phyloP scores from a whole-genome alignment of 371 early-diverging fungal species.

The Coemansia sp. region DNA sequence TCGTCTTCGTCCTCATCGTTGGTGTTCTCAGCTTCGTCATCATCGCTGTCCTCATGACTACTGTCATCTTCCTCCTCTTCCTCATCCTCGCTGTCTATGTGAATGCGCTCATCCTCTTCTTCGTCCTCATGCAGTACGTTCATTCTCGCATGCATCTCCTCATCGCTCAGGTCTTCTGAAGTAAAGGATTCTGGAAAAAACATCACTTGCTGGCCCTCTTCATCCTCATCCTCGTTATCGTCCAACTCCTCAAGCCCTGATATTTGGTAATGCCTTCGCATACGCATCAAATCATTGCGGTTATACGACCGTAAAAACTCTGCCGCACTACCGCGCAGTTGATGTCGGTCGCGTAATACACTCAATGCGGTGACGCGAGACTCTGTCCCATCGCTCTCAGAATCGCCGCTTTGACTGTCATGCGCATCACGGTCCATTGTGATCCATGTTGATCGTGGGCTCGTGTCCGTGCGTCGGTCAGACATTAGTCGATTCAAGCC shows the following conservation, averaged over 20 bases:
- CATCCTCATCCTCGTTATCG: neutral
- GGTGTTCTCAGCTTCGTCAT: conserved; percentile 10
- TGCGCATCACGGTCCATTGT: conserved; percentile 9
- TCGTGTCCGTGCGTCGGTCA: conserved; percentile 18
- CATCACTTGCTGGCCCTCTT: neutral
- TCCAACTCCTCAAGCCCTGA: neutral
- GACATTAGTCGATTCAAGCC: conserved; percentile 8
- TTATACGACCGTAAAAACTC: neutral
- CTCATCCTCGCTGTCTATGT: too few species aligned
- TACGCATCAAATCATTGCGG: neutral
- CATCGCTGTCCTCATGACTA: conserved; percentile 5
- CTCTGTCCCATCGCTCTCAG: neutral
- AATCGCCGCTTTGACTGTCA: neutral
- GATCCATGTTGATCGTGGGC: conserved; percentile 40
- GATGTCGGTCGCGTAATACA: neutral
- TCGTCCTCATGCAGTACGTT: neutral
- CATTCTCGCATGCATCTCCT: neutral
- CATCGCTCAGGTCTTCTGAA: neutral
- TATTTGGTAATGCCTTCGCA: neutral
- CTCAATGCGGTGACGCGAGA: neutral
- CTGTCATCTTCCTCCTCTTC: conserved; percentile 1
- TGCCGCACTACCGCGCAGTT: neutral
- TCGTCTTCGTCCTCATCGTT: conserved; percentile 18
- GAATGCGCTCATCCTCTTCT: neutral
- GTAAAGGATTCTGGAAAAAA: too few species aligned